phyloP scores from a whole-genome alignment of 768 basidiomycete species.

The Chlorophyllum brunneum region DNA sequence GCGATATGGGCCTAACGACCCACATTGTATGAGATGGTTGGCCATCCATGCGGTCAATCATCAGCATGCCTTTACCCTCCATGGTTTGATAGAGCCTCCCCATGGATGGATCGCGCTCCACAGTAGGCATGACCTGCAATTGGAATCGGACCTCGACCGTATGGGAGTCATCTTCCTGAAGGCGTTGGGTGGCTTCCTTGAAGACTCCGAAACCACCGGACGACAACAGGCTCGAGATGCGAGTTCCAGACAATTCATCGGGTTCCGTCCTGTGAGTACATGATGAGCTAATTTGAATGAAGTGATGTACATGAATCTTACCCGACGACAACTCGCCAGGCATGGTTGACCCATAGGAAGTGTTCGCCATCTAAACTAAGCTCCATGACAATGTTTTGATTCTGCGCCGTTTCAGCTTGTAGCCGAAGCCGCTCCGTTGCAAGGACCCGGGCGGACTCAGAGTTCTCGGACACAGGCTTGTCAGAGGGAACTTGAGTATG shows the following conservation, averaged over 20 bases:
- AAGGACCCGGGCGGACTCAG: conserved; percentile 77
- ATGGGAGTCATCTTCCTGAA: conserved; percentile 89
- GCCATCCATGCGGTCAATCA: conserved; percentile 88
- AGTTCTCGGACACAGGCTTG: conserved; percentile 48
- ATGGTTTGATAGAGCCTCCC: conserved; percentile 73
- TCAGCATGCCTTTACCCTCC: conserved; percentile 99
- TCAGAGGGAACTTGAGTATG: conserved; percentile 31
- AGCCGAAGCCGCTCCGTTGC: conserved; percentile 85
- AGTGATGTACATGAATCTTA: conserved; percentile 33
- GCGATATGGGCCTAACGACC: conserved; percentile 83
- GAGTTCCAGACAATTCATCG: conserved; percentile 69
- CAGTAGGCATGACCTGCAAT: conserved; percentile 67
- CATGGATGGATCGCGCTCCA: conserved; percentile 51
- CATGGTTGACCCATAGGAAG: conserved; percentile 94
- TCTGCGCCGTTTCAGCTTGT: conserved; percentile 93
- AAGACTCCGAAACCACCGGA: conserved; percentile 81
- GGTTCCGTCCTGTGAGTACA: conserved; percentile 65
- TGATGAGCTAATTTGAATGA: neutral
- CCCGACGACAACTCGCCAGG: conserved; percentile 92
- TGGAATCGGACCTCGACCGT: conserved; percentile 92
- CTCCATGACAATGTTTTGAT: conserved; percentile 94
- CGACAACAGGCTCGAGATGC: conserved; percentile 78
- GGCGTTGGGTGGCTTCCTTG: conserved; percentile 76
- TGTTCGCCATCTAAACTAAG: conserved; percentile 91
- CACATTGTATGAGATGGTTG: conserved; percentile 96